Percentiles rank a stretch among this genome's conserved stretches.
Conservation (phyloP, 2,329 filamentous ascomycete species). For the Trichoderma sp. region DNA sequence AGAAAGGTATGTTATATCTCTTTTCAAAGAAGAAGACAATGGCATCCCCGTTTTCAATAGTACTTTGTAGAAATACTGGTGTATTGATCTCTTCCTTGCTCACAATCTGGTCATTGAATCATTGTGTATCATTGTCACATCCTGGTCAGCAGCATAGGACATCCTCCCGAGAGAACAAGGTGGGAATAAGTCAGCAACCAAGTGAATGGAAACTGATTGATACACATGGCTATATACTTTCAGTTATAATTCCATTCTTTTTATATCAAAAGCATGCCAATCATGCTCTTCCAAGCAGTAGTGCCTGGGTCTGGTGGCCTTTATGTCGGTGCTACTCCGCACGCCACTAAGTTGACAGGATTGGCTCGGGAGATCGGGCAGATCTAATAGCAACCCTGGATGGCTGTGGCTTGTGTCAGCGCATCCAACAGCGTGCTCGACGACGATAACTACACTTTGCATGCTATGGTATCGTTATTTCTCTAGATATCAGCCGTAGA, state of each 20-base stretch:
- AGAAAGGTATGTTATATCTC: not conserved
- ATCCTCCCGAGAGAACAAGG: not conserved
- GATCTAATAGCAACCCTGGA: constrained; percentile 9
- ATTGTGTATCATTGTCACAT: not conserved
- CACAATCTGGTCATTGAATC: not conserved
- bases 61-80: not conserved
- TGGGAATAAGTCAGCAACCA: not conserved
- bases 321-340: constrained; percentile 10
- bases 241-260: not conserved
- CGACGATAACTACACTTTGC: not conserved
- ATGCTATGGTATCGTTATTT: not conserved
- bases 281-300: not conserved
- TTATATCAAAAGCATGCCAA: not conserved
- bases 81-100: too few species aligned
- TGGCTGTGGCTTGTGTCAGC: constrained; percentile 14
- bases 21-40: not conserved
- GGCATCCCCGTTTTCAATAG: not conserved
- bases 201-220: not conserved
- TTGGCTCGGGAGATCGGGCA: constrained; percentile 15
- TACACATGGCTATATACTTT: not conserved
- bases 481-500: not conserved
- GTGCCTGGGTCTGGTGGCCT: not conserved
- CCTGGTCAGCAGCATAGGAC: not conserved
- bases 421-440: not conserved
- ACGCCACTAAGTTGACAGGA: constrained; percentile 5